These are phyloP conservation scores for Sclerotinia subarctica DNA, from an alignment of 2,329 filamentous ascomycete species.

Conservation along the genomic window DNA sequence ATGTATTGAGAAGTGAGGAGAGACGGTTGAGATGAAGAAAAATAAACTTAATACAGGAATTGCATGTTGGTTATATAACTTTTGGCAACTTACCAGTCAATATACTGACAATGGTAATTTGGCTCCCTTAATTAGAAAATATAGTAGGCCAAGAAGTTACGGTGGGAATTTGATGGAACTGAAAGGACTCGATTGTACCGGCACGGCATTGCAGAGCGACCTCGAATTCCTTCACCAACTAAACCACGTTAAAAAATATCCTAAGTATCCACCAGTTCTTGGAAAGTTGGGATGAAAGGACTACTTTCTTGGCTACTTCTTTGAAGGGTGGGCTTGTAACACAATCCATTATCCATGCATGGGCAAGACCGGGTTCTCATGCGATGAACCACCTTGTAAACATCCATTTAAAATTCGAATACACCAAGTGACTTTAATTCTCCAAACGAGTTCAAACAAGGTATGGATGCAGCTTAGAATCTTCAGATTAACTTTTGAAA, in stretches of 20 bases:
- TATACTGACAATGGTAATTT: not conserved
- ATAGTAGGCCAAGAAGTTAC: slow-evolving; percentile 7
- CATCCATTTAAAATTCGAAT: not conserved
- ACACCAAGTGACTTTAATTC: not conserved
- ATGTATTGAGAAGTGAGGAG: not conserved
- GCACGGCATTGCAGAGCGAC: not conserved
- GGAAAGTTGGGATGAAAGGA: not conserved
- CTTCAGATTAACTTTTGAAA: not conserved
- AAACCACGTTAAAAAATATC: not conserved
- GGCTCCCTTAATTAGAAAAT: slow-evolving; percentile 1
- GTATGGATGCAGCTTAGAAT: not conserved
- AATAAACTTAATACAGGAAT: not conserved
- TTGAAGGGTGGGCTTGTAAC: not conserved
- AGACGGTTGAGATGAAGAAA: not conserved
- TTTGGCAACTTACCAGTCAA: not conserved
- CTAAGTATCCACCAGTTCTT: not conserved
- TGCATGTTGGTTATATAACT: slow-evolving; percentile 12
- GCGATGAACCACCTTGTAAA: not conserved
- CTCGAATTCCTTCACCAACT: not conserved
- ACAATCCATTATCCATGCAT: not conserved
- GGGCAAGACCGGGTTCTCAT: not conserved
- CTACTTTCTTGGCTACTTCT: no score
- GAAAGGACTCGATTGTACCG: not conserved
- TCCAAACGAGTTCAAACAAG: not conserved
- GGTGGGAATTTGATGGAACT: not conserved